Evolutionary conservation across 345 rosid genomes (phyloP).

Genomic region (Cardamine chenopodiifolia): DNA sequence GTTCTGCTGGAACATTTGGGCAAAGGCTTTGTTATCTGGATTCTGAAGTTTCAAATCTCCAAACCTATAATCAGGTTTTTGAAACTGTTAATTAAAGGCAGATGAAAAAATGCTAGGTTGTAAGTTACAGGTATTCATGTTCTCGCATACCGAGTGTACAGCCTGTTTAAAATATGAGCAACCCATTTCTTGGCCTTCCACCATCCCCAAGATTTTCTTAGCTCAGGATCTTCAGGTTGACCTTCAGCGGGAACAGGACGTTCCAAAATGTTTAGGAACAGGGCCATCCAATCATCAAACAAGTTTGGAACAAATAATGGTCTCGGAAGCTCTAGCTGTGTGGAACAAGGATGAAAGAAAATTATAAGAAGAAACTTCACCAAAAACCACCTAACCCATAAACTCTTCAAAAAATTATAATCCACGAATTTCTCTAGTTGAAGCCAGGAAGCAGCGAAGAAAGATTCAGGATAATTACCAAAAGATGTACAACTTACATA

Average conservation of each 20-base stretch:
- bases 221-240: conserved; percentile 85
- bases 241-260: conserved; percentile 90
- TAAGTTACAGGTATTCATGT: conserved; percentile 1
- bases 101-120: conserved; percentile 5
- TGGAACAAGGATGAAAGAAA: conserved; percentile 15
- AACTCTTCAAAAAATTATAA: background rate
- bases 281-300: conserved; percentile 93
- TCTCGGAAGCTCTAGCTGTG: conserved; percentile 95
- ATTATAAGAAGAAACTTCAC: background rate
- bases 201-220: conserved; percentile 99
- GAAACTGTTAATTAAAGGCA: conserved; percentile 4
- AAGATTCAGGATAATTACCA: conserved; percentile 7
- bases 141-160: conserved; percentile 72
- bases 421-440: background rate
- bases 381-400: background rate
- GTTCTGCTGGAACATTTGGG: conserved; percentile 87
- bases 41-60: conserved; percentile 95
- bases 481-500: conserved; percentile 66
- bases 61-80: conserved; percentile 56
- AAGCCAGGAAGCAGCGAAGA: conserved; percentile 18
- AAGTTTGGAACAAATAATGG: conserved; percentile 80
- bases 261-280: conserved; percentile 88
- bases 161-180: conserved; percentile 92
- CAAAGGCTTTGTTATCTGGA: conserved; percentile 88
- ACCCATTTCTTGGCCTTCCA: conserved; percentile 99